A percentile compares a stretch with the other conserved stretches of the same genome.
Evolutionary conservation across 164 flowering plant species (phyloP).

Genomic region (Magnolia officinalis): DNA sequence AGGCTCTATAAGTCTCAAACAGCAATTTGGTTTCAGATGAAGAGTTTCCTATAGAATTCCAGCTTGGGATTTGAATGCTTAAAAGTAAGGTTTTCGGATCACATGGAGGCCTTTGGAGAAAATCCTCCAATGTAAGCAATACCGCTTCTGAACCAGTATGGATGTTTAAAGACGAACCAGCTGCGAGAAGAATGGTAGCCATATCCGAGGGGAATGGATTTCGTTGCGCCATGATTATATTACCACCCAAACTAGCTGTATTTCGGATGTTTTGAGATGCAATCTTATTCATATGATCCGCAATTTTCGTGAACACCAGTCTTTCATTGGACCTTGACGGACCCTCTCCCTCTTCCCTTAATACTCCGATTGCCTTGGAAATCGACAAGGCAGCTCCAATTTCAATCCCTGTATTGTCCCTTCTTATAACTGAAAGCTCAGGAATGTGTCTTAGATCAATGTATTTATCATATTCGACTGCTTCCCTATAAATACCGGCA

Average conservation of each 20-base stretch:
- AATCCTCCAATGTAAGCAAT: slow-evolving; percentile 61
- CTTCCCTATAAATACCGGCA: slow-evolving; percentile 69
- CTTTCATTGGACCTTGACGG: slow-evolving; percentile 13
- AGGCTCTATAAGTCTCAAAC: slow-evolving; percentile 80
- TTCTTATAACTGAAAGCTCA: slow-evolving; percentile 54
- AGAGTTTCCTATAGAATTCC: slow-evolving; percentile 16
- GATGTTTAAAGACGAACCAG: slow-evolving; percentile 44
- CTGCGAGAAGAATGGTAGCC: slow-evolving; percentile 74
- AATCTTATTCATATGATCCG: slow-evolving; percentile 77
- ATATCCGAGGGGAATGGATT: slow-evolving; percentile 79
- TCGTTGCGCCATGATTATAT: slow-evolving; percentile 83
- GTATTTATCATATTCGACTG: slow-evolving; percentile 39
- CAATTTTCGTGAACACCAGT: slow-evolving; percentile 50
- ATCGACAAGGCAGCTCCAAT: slow-evolving; percentile 83
- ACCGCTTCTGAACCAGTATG: slow-evolving; percentile 28
- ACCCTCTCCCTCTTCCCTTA: slow-evolving; percentile 36
- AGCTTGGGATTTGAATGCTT: slow-evolving; percentile 53
- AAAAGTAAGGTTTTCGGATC: slow-evolving; percentile 50
- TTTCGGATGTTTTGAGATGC: slow-evolving; percentile 69
- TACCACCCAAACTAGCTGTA: slow-evolving; percentile 89
- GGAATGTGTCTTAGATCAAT: slow-evolving; percentile 68
- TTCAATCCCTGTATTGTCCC: slow-evolving; percentile 50
- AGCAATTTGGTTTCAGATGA: slow-evolving; percentile 14
- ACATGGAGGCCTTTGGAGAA: slow-evolving; percentile 51
- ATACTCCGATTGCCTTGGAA: slow-evolving; percentile 51